phyloP scores from a whole-genome alignment of 305 asterid species.

The Solanum hybrid region DNA sequence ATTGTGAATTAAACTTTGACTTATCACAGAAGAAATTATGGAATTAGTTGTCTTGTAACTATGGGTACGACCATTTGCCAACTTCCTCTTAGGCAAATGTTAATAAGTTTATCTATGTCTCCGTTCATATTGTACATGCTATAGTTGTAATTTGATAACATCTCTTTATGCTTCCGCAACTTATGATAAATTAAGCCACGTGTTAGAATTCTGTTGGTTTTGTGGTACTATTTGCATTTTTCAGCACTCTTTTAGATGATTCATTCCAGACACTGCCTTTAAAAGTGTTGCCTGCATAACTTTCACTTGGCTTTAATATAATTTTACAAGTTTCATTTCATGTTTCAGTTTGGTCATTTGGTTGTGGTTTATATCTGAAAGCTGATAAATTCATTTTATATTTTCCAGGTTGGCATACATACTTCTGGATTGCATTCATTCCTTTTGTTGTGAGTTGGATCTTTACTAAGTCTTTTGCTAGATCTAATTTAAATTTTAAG shows the following conservation, averaged over 20 bases:
- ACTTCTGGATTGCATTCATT: constrained; percentile 83
- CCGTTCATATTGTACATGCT: not conserved
- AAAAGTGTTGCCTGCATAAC: not conserved
- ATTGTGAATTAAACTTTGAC: not conserved
- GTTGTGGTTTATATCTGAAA: not conserved
- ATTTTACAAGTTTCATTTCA: not conserved
- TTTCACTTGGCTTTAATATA: not conserved
- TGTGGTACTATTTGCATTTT: not conserved
- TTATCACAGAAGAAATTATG: not conserved
- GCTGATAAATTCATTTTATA: not conserved
- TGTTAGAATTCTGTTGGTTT: not conserved
- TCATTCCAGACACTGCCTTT: not conserved
- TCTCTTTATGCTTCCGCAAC: not conserved
- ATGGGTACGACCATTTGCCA: not conserved
- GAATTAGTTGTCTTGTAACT: not conserved
- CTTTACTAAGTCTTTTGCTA: not conserved
- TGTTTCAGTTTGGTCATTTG: not conserved
- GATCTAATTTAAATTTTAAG: not conserved
- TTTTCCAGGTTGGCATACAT: constrained; percentile 87
- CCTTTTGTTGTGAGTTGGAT: constrained; percentile 59
- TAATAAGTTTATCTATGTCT: not conserved
- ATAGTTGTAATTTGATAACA: not conserved
- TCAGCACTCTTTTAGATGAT: not conserved
- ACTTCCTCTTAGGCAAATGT: not conserved
- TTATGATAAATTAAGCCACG: not conserved